Evolutionary conservation across 805 yeast genomes (phyloP), one percentile per base, ranked within the genome.

Genomic region (Candida orba): DNA sequence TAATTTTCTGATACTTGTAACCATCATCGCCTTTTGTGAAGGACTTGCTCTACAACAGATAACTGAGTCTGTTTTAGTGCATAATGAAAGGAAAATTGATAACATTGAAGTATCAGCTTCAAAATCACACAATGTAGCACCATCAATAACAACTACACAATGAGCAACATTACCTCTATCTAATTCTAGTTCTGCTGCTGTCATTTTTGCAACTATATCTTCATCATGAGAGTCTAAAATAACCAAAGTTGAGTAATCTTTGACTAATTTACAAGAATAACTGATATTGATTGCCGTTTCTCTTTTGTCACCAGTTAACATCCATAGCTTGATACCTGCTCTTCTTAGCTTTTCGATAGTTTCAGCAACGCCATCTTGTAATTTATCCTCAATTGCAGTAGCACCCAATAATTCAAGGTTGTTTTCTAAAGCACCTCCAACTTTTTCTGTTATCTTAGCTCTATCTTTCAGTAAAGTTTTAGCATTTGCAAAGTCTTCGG

Each of bases 231-330:
- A 58, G 13, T 73, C 67, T 39, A 93, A 65, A n/a, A 89, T 65
- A 13, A 91, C 80, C 13, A 93, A 86, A 0, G 95, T 84, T 0
- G 96, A 88, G 59, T 84, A 93, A 57, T 93, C 99, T 56, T 91
- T 85, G 56, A 93, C 91, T 51, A 93, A 69, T 31, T 88, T 80
- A 63, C 99, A 93, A 7, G 99, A 85, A 57, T 90, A 86, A 1
- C 98, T 99, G 63, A 93, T 91, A 58, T 89, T 93, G 48, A 93
- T 89, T 2, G 99, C 99, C 0, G 99, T 93, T 63, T 93, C 99
- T 46, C 97, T 72, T 59, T 95, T 95, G 61, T 93, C 99, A 37
- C 99, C 99, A 0, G 99, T 93, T 39, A 93, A 69, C 97, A 93
- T 93, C 99, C 99, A 93, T 71, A 93, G 66, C 56, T 83, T 87